A percentile compares a stretch with the other conserved stretches of the same genome.
Evolutionary conservation across 257 asterid species (phyloP).

Genomic region (Nicotiana noctiflora): DNA sequence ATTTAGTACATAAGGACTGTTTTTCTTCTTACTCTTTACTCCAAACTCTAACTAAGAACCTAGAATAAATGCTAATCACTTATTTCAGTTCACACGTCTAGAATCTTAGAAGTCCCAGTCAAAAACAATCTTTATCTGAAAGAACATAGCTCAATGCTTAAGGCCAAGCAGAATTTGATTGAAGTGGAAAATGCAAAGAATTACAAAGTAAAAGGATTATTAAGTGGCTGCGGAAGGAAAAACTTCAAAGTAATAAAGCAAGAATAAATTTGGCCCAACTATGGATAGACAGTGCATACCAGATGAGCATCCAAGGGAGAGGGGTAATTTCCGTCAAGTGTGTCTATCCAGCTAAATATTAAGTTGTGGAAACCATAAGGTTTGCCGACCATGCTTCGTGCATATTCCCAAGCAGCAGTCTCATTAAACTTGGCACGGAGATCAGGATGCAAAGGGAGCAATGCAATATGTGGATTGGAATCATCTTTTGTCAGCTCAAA

Average conservation of each 20-base stretch:
- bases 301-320: conserved; percentile 80
- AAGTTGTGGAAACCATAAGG: conserved; percentile 93
- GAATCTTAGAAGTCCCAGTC: background rate
- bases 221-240: background rate
- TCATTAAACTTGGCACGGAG: conserved; percentile 69
- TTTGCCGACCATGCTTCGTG: conserved; percentile 65
- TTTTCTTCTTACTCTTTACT: too few relatives aligned
- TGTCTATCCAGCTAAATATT: conserved; percentile 95
- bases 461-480: conserved; percentile 80
- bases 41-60: too few relatives aligned
- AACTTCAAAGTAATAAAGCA: background rate
- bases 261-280: background rate
- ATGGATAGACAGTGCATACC: conserved; percentile 30
- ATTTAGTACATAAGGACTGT: too few relatives aligned
- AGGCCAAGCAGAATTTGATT: background rate
- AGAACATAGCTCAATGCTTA: background rate
- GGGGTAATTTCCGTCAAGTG: conserved; percentile 66
- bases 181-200: background rate
- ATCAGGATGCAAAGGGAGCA: conserved; percentile 78
- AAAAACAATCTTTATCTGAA: background rate
- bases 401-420: conserved; percentile 93
- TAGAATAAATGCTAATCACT: background rate
- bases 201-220: background rate
- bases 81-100: background rate
- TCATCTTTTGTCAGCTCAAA: conserved; percentile 71